Percentiles rank a stretch among this genome's conserved stretches.
These are phyloP conservation scores for Rutstroemia sp. DNA, from an alignment of 2,329 filamentous ascomycete genomes.

Conservation along the genomic window DNA sequence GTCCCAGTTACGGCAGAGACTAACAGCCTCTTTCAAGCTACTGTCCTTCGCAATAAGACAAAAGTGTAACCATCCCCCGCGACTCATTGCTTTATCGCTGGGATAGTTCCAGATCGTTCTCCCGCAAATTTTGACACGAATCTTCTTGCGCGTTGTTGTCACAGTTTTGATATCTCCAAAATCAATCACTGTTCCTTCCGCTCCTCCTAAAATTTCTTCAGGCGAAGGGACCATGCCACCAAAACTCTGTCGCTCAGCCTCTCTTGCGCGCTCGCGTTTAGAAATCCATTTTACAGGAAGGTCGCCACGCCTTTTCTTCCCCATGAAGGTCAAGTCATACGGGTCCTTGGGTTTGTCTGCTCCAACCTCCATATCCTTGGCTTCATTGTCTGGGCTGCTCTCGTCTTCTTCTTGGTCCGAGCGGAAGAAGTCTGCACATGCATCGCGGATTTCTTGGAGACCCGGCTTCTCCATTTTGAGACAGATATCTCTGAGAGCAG, in stretches of 20 bases:
- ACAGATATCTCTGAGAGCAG: conserved; percentile 39
- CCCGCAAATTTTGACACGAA: conserved; percentile 37
- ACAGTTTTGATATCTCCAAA: conserved; percentile 32
- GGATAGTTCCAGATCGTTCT: conserved; percentile 44
- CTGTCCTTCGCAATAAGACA: conserved; percentile 43
- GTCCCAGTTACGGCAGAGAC: conserved; percentile 43
- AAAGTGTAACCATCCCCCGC: conserved; percentile 44
- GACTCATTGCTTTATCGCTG: conserved; percentile 38
- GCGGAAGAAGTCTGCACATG: conserved; percentile 41
- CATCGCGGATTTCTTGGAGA: conserved; percentile 43
- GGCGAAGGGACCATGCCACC: conserved; percentile 21
- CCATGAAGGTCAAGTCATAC: background rate
- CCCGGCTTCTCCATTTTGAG: conserved; percentile 39
- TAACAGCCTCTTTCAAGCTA: conserved; percentile 35
- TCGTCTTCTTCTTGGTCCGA: conserved; percentile 32
- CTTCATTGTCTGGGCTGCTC: conserved; percentile 27
- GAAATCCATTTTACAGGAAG: conserved; percentile 23
- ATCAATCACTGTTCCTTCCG: conserved; percentile 20
- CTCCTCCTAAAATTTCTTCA: conserved; percentile 16
- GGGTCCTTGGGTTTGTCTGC: conserved; percentile 3
- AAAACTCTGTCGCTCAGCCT: conserved; percentile 19
- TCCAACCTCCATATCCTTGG: conserved; percentile 11
- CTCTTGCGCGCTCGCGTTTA: conserved; percentile 19
- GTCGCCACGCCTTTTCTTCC: conserved; percentile 8
- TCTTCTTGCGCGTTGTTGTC: conserved; percentile 31